Evolutionary conservation across 768 basidiomycete species (phyloP).

Genomic region (Cyclocybe cylindracea): DNA sequence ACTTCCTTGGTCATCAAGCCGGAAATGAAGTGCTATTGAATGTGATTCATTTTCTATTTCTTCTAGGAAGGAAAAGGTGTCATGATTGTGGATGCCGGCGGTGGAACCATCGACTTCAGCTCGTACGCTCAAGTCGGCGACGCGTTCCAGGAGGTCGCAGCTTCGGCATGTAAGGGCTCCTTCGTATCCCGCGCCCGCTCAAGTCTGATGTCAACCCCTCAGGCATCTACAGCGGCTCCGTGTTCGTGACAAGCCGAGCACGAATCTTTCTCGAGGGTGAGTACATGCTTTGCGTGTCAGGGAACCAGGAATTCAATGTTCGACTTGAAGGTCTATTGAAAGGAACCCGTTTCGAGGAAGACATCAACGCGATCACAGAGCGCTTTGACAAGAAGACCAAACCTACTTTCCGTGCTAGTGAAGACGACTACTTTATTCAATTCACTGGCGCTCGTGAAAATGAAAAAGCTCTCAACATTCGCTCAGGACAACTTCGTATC

Average conservation of each 20-base stretch:
- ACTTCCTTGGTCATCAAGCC: not conserved
- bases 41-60: not conserved
- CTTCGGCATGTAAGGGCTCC: not conserved
- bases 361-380: slow-evolving; percentile 35
- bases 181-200: not conserved
- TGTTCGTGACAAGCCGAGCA: slow-evolving; percentile 43
- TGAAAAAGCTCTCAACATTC: slow-evolving; percentile 36
- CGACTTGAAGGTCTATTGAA: slow-evolving; percentile 30
- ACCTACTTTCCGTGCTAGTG: slow-evolving; percentile 32
- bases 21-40: not conserved
- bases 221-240: slow-evolving; percentile 44
- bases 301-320: not conserved
- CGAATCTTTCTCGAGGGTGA: slow-evolving; percentile 32
- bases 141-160: too few relatives aligned
- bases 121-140: slow-evolving; percentile 27
- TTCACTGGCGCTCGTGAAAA: slow-evolving; percentile 41
- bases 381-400: slow-evolving; percentile 46
- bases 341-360: slow-evolving; percentile 36
- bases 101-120: slow-evolving; percentile 53
- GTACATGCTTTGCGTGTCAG: slow-evolving; percentile 9
- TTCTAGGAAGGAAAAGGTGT: slow-evolving; percentile 10
- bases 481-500: slow-evolving; percentile 41
- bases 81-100: slow-evolving; percentile 26
- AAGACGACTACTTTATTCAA: slow-evolving; percentile 37
- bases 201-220: not conserved